Evolutionary conservation across 768 basidiomycete species (phyloP).

Genomic region (Trametes villosa): DNA sequence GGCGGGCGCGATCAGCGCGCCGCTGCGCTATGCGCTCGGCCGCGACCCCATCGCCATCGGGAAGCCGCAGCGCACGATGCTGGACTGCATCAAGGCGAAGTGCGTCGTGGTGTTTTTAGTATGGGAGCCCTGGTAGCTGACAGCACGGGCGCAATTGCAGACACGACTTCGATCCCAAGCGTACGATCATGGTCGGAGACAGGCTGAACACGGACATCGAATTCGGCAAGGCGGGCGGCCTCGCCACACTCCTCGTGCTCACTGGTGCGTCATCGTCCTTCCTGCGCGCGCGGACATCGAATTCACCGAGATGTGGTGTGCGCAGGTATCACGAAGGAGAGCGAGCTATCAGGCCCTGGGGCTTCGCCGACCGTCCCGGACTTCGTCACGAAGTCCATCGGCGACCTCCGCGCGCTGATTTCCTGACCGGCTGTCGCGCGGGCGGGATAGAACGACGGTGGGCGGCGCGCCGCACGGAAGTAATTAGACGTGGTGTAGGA

Average conservation of each 20-base stretch:
- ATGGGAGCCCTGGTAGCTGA: slow-evolving; percentile 1
- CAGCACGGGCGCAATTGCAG: slow-evolving; percentile 42
- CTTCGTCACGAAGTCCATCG: slow-evolving; percentile 80
- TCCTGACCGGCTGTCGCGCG: slow-evolving; percentile 1
- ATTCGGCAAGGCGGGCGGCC: slow-evolving; percentile 86
- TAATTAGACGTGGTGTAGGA: neutral
- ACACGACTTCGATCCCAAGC: slow-evolving; percentile 81
- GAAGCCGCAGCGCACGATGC: slow-evolving; percentile 90
- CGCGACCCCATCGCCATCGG: slow-evolving; percentile 80
- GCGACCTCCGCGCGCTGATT: slow-evolving; percentile 60
- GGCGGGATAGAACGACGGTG: slow-evolving; percentile 1
- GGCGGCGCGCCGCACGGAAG: neutral
- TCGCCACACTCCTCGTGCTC: slow-evolving; percentile 87
- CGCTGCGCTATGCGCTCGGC: slow-evolving; percentile 73
- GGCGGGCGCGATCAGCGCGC: slow-evolving; percentile 82
- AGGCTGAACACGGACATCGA: slow-evolving; percentile 94
- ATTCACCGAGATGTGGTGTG: neutral
- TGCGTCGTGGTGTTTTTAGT: slow-evolving; percentile 35
- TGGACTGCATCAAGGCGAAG: slow-evolving; percentile 89
- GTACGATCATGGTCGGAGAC: slow-evolving; percentile 96
- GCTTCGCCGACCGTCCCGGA: slow-evolving; percentile 77
- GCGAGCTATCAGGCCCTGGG: slow-evolving; percentile 72
- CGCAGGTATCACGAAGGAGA: slow-evolving; percentile 76
- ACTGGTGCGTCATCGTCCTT: slow-evolving; percentile 60
- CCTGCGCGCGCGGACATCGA: neutral